Conservation (phyloP, 768 basidiomycete species). For the Arthromyces matolae region DNA sequence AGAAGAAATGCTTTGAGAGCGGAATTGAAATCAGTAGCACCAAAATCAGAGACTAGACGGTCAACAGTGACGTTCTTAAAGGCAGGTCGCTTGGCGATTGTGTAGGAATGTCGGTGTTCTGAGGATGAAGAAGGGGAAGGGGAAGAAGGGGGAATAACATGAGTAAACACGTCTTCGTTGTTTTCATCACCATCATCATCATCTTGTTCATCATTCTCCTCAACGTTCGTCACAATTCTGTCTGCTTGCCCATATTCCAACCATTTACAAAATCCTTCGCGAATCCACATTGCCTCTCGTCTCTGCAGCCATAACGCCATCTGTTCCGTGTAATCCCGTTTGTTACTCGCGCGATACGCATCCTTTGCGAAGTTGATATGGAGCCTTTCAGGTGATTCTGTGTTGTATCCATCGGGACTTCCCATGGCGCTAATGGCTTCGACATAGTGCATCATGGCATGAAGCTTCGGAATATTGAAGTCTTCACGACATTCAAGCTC, state of each 20-base stretch:
- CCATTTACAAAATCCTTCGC: not conserved
- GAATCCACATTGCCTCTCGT: conserved; percentile 6
- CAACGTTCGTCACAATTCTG: not conserved
- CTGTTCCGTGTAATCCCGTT: conserved; percentile 26
- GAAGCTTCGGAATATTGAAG: conserved; percentile 39
- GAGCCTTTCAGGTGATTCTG: not conserved
- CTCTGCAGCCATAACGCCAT: conserved; percentile 36
- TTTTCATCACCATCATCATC: not conserved
- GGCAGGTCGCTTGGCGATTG: not conserved
- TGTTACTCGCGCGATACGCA: conserved; percentile 27
- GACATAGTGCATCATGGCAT: conserved; percentile 29
- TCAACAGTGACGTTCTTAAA: not conserved
- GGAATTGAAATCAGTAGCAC: not conserved
- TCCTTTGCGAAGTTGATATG: conserved; percentile 2
- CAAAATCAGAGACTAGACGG: not conserved
- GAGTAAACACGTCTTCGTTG: not conserved
- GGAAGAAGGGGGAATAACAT: not conserved
- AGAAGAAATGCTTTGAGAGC: not conserved
- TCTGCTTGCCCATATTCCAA: not conserved
- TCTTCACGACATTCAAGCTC: conserved; percentile 23
- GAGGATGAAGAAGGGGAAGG: not conserved
- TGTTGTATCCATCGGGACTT: conserved; percentile 8
- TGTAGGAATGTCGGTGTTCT: not conserved
- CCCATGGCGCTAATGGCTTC: conserved; percentile 23
- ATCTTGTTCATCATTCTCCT: not conserved